Evolutionary conservation across 305 asterid genomes (phyloP).

Genomic region (Coffea humblotiana): DNA sequence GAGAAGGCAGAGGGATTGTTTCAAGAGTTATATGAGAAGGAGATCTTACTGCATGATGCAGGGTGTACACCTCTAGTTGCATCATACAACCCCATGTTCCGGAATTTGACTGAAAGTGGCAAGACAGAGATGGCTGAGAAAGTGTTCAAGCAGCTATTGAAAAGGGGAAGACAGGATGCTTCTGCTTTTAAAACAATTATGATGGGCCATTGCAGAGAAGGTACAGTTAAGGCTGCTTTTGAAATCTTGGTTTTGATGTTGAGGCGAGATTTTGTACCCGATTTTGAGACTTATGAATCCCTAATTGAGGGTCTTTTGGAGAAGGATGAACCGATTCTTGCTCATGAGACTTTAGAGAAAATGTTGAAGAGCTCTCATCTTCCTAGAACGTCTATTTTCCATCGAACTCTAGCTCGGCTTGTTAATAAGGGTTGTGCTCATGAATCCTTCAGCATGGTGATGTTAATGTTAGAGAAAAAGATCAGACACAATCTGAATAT

Average conservation of each 20-base stretch:
- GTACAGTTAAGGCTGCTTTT: constrained; percentile 48
- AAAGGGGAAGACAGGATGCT: constrained; percentile 69
- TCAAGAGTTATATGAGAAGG: constrained; percentile 50
- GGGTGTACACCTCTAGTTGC: constrained; percentile 65
- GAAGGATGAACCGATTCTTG: constrained; percentile 48
- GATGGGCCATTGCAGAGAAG: constrained; percentile 74
- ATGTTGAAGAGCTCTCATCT: constrained; percentile 66
- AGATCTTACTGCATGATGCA: constrained; percentile 44
- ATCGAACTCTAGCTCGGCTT: constrained; percentile 56
- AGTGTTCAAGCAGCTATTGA: constrained; percentile 72
- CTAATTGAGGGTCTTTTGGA: constrained; percentile 57
- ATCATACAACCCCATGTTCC: constrained; percentile 65
- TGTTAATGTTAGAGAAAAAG: constrained; percentile 63
- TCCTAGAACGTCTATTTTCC: constrained; percentile 64
- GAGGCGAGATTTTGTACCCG: constrained; percentile 65
- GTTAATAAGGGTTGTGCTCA: constrained; percentile 42
- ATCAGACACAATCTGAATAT: constrained; percentile 58
- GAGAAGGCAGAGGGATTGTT: constrained; percentile 62
- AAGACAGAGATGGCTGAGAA: constrained; percentile 72
- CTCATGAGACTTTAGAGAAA: constrained; percentile 57
- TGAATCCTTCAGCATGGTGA: constrained; percentile 58
- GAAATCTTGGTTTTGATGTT: constrained; percentile 68
- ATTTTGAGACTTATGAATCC: constrained; percentile 47
- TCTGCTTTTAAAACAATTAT: constrained; percentile 67
- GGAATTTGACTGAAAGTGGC: constrained; percentile 56